Evolutionary conservation across 768 basidiomycete species (phyloP), one percentile per base, ranked within the genome.

Genomic region (Mycena filopes): DNA sequence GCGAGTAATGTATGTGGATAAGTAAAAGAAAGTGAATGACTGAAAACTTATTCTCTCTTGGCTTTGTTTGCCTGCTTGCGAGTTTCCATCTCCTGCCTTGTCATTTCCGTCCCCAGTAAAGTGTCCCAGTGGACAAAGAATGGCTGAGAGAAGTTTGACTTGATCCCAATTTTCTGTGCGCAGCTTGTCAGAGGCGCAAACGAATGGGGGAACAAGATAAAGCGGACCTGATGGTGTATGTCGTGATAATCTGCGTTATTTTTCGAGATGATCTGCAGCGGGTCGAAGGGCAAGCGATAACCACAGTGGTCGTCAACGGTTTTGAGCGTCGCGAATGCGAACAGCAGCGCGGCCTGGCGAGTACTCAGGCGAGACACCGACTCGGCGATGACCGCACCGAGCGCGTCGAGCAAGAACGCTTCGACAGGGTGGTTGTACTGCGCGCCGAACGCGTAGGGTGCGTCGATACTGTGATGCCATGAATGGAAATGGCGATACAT

Each of bases 231-330:
- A 77, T 98, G 97, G 73, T 99, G 97, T 65, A 99, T 98, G 76
- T 98, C 97, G 76, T 98, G 97, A 77, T 97, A 99, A 77, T 97
- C 94, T 1, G 96, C 92, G 75, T 95, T 98, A 75, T 99, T 99
- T 4, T 83, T 79, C 53, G 89, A 93, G 59, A 98, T 67, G 72
- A 93, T 72, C 77, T 99, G 97, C 28, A 96, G 78, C 0, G 96
- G 98, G 72, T 99, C 98, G 79, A 91, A 97, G 47, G 96, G 95
- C 15, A 99, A 77, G 31, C 77, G 82, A 75, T 97, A 98, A 4
- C 96, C 96, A 65, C 95, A 97, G 75, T 98, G 96, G 74, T 97
- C 96, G 70, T 98, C 95, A 50, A 98, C 94, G 2, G 96, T 97
- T 82, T 99, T 99, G 66, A 94, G 77, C 2, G 92, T 93, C 16